Evolutionary conservation across 2,329 filamentous ascomycete genomes (phyloP).

Genomic region (Aspergillus ochraceoroseus): DNA sequence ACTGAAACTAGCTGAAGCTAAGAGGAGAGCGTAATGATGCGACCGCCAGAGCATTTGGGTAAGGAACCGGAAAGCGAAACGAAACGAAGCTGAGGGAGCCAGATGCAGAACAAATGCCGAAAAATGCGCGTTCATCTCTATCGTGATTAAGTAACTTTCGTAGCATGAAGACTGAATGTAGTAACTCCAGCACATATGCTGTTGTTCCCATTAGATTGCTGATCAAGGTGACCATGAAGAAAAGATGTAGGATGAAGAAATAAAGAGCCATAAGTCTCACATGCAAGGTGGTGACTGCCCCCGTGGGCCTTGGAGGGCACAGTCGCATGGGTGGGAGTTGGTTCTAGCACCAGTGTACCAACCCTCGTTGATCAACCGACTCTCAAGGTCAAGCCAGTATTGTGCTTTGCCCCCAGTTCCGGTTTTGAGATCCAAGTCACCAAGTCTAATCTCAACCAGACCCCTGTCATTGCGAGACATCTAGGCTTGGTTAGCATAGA

Average conservation of each 20-base stretch:
- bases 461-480: slow-evolving; percentile 32
- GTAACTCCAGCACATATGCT: slow-evolving; percentile 15
- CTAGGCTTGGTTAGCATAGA: slow-evolving; percentile 20
- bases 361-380: slow-evolving; percentile 58
- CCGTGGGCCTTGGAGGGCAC: slow-evolving; percentile 28
- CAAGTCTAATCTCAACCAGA: slow-evolving; percentile 52
- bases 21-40: too few relatives aligned
- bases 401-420: slow-evolving; percentile 57
- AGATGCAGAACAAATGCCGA: not conserved
- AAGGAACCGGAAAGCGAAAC: slow-evolving; percentile 1
- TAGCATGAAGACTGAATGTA: slow-evolving; percentile 15
- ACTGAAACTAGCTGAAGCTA: slow-evolving; percentile 1
- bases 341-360: slow-evolving; percentile 56
- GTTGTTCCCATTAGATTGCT: slow-evolving; percentile 14
- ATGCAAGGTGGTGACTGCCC: slow-evolving; percentile 19
- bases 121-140: slow-evolving; percentile 5
- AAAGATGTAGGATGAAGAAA: not conserved
- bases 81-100: not conserved
- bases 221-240: slow-evolving; percentile 1
- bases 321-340: slow-evolving; percentile 29
- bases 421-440: slow-evolving; percentile 74
- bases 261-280: slow-evolving; percentile 12
- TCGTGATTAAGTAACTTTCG: slow-evolving; percentile 13
- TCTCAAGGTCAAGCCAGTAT: slow-evolving; percentile 65
- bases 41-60: too few relatives aligned